Base-by-base conservation (phyloP, 805 yeast species). In the Ogataea philodendri region DNA sequence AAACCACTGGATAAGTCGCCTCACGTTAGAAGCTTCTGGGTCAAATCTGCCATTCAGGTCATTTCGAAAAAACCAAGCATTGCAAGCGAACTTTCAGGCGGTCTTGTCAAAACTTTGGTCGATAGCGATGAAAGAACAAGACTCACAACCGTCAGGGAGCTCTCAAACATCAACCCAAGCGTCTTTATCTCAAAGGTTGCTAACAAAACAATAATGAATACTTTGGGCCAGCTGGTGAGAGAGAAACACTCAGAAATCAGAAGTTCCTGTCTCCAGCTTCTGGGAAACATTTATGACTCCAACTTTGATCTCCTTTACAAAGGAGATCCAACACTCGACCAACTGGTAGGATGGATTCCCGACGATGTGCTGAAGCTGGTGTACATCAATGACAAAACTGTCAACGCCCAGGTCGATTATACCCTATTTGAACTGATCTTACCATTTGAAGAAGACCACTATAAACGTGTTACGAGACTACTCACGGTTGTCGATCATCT, bases 111-210 rank as follows among this genome's bases (percentile, higher is more conserved):
- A 48, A 78, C 89, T 22, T 63, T 88, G 16, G 67, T 83, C 23
- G 96, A 88, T 60, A 64, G 79, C 0, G 87, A 84, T 49, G 90
- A 82, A 39, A 70, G 66, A 23, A 94, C 86, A 3, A 69, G 96
- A 46, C 62, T 75, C 21, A 59, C 70, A 1, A 76, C 93, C 0
- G 76, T 85, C 39, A 55, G 59, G 27, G 66, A 78, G 0, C 54
- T 84, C 10, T 58, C 70, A 6, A 52, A 63, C 18, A 55, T 84
- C 2, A 67, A 77, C 0, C 59, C 74, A 6, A 55, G 62, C 5
- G 48, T 65, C 1, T 67, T 85, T 33, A 60, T 78, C 34, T 56
- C 59, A 10, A 74, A 68, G 30, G 52, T 83, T 8, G 67, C 71
- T 28, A 70, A 63, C 32, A 59, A 62, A 15, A 52, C 70, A 0